A percentile compares a stretch with the other conserved stretches of the same genome.
phyloP scores from a whole-genome alignment of 208 protist genomes.

The Leishmania major region DNA sequence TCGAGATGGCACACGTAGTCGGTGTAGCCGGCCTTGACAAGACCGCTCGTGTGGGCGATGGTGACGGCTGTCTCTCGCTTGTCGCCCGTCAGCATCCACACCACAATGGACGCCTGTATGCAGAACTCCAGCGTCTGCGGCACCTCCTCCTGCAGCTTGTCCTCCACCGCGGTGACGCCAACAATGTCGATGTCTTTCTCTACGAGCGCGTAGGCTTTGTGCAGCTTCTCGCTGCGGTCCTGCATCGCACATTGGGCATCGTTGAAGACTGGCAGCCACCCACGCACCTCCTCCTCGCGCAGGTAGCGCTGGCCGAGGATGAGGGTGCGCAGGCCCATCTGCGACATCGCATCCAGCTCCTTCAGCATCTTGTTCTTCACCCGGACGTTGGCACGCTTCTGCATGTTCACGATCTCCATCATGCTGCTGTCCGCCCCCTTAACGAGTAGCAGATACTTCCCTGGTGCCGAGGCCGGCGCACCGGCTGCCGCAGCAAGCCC shows the following conservation, averaged over 20 bases:
- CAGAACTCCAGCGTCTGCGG: slow-evolving; percentile 93
- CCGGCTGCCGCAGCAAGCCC: neutral
- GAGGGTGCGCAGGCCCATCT: slow-evolving; percentile 76
- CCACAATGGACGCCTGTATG: slow-evolving; percentile 82
- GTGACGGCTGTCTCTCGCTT: slow-evolving; percentile 98
- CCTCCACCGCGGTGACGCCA: slow-evolving; percentile 95
- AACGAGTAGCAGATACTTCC: slow-evolving; percentile 63
- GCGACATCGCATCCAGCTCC: slow-evolving; percentile 56
- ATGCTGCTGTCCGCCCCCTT: slow-evolving; percentile 91
- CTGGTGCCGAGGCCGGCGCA: neutral
- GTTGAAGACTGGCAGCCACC: slow-evolving; percentile 66
- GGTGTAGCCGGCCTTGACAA: slow-evolving; percentile 27
- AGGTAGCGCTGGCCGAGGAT: slow-evolving; percentile 68
- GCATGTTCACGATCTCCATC: slow-evolving; percentile 67
- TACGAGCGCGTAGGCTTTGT: slow-evolving; percentile 67
- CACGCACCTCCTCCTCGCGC: slow-evolving; percentile 50
- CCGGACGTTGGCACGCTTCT: slow-evolving; percentile 38
- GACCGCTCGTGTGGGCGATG: slow-evolving; percentile 85
- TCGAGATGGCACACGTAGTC: slow-evolving; percentile 54
- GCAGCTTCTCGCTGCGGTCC: slow-evolving; percentile 55
- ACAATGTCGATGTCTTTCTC: slow-evolving; percentile 90
- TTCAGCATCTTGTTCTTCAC: slow-evolving; percentile 36
- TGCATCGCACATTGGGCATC: slow-evolving; percentile 64
- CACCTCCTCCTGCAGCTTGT: slow-evolving; percentile 95
- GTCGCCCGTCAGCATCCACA: slow-evolving; percentile 99